phyloP scores from a whole-genome alignment of 495 filamentous ascomycete species.

The Tuber microsphaerosporum region DNA sequence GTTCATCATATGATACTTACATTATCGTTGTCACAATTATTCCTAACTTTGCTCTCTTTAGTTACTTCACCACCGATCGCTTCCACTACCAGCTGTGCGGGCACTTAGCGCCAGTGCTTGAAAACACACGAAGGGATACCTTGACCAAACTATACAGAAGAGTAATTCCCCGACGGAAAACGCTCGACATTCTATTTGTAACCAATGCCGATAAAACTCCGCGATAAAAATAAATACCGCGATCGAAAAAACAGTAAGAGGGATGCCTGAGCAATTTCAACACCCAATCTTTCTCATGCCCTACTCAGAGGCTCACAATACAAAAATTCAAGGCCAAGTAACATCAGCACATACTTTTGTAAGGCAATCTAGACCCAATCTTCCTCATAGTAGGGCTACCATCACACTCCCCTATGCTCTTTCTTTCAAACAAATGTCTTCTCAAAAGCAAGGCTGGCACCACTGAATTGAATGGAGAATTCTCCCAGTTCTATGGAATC shows the following conservation, averaged over 20 bases:
- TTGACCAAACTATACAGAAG: background rate
- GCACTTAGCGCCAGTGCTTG: no score
- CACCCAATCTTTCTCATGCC: background rate
- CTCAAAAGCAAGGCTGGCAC: background rate
- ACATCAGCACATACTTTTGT: background rate
- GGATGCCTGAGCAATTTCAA: background rate
- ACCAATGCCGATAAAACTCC: background rate
- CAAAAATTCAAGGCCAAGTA: background rate
- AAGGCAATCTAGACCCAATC: background rate
- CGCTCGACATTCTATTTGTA: background rate
- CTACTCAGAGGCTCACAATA: background rate
- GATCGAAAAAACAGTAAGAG: background rate
- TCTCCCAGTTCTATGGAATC: background rate
- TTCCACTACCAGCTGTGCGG: no score
- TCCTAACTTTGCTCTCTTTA: no score
- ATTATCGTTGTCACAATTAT: no score
- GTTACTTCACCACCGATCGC: no score
- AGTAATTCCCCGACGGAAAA: background rate
- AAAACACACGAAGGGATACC: no score
- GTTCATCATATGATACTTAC: no score
- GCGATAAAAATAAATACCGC: background rate
- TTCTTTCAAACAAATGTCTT: background rate
- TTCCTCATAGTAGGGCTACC: background rate
- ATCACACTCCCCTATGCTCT: background rate
- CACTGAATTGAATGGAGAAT: background rate